These are phyloP conservation scores for Elaeis oleifera DNA, from an alignment of 202 grass and related monocot genomes.

Conservation along the genomic window DNA sequence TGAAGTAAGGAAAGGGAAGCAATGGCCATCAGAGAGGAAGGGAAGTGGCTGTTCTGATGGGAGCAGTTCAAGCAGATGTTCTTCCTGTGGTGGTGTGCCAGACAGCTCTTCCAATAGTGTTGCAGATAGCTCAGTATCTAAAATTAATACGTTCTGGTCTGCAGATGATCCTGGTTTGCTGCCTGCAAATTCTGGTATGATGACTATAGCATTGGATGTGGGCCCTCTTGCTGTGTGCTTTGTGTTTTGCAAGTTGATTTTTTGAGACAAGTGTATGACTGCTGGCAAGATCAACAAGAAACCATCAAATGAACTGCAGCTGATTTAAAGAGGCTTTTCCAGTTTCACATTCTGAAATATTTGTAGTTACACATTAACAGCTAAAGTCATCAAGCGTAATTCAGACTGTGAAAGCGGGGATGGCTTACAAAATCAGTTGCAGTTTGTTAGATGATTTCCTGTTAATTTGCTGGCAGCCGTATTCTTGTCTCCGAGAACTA, in stretches of 20 bases:
- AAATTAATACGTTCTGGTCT: slow-evolving; percentile 12
- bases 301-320: neutral
- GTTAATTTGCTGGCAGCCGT: neutral
- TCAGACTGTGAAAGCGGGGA: neutral
- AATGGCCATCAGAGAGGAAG: slow-evolving; percentile 26
- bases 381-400: neutral
- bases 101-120: slow-evolving; percentile 45
- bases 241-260: neutral
- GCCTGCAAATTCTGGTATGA: too few species aligned
- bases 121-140: slow-evolving; percentile 29
- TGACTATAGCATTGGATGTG: too few species aligned
- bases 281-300: neutral
- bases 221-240: neutral
- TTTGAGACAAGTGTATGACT: slow-evolving; percentile 1
- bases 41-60: slow-evolving; percentile 30
- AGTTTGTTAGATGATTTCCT: slow-evolving; percentile 1
- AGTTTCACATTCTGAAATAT: neutral
- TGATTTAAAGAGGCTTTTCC: neutral
- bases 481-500: neutral
- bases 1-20: slow-evolving; percentile 49
- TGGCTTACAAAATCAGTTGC: neutral
- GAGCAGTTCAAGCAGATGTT: slow-evolving; percentile 57
- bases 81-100: slow-evolving; percentile 35
- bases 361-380: neutral
- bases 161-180: too few species aligned